Base-by-base conservation (phyloP, 768 basidiomycete genomes). In the Ephemerocybe angulata region DNA sequence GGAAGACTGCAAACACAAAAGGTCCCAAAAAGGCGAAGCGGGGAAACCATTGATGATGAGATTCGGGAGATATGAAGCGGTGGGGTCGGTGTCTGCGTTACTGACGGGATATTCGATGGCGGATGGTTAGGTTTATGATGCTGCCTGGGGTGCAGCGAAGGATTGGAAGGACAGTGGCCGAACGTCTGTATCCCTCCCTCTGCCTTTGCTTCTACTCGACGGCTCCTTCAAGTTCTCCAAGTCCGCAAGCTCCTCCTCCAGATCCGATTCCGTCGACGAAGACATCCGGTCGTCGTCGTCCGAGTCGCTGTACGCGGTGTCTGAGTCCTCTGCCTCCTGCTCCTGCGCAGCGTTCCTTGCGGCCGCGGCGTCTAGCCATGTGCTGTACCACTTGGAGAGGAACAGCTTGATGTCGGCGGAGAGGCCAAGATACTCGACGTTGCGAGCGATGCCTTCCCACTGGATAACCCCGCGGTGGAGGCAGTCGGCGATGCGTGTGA, bases 371-470 rank as follows among this genome's bases (percentile, higher is more conserved):
- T 80, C 72, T 41, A 82, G 64, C 86, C 87, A 87, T 25, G 76
- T 73, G 51, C 79, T 73, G 68, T 88, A 91, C 87, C 88, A 94
- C 54, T 75, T 77, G 0, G 86, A 84, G 46, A 93, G 75, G 64
- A 88, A 88, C 15, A 85, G 69, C 66, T 90, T 93, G 68, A 94
- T 83, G 41, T 88, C 85, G 17, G 83, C 72, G 50, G 83, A 76
- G 58, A 95, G 78, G 19, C 84, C 87, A 47, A 96, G 85, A 64
- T 91, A 95, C 65, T 95, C 92, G 65, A 88, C 91, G 67, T 94
- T 96, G 56, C 87, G 84, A 19, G 90, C 90, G 57, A 95, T 75
- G 27, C 90, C 90, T 62, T 93, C 88, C 93, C 92, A 95, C 44
- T 82, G 81, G 42, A 92, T 77, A 50, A 76, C 67, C 19, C 86